Base-by-base conservation (phyloP, 306 rosid species). In the Castanospermum australe region DNA sequence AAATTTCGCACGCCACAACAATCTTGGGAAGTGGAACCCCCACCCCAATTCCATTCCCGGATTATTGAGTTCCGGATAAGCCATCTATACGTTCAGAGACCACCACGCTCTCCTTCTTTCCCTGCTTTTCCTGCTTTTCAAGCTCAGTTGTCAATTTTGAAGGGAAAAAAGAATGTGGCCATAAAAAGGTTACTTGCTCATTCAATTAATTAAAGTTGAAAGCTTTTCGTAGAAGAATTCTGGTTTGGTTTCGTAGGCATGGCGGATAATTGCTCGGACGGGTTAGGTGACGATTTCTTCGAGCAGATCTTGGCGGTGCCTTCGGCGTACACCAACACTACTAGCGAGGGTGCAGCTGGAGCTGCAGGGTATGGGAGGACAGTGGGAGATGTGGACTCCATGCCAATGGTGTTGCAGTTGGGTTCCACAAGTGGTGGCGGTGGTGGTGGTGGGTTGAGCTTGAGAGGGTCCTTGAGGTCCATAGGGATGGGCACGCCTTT, bases 261-360 rank as follows among this genome's bases (percentile, higher is more conserved):
- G 99, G 96, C 93, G 56, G 92, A 92, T 22, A 90, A 89, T 76
- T 81, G 87, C 13, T 86, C 92, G 11, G 94, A 91, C 81, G 93
- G 97, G 7, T 84, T 93, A 30, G 93, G 93, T 0, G 99, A 96
- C 44, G 98, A 93, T 87, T 93, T 93, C 84, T 84, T 93, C 20
- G 98, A 93, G 82, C 94, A 96, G 97, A 96, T 96, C 83, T 48
- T 93, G 44, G 87, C 94, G 0, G 98, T 81, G 57, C 94, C 92
- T 7, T 82, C 89, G 6, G 5, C 78, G 1, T 86, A 86, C 22
- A 30, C 71, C 59, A 83, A 48, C 18, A 65, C 71, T 5, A 28
- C 32, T n/a, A n/a, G n/a, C n/a, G n/a, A n/a, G n/a, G n/a, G n/a
- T n/a, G n/a, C n/a, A n/a, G n/a, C n/a, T 2, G 88, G 78, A 5